These are phyloP conservation scores for Candida multigemmis DNA, from an alignment of 805 yeast species.

Conservation along the genomic window DNA sequence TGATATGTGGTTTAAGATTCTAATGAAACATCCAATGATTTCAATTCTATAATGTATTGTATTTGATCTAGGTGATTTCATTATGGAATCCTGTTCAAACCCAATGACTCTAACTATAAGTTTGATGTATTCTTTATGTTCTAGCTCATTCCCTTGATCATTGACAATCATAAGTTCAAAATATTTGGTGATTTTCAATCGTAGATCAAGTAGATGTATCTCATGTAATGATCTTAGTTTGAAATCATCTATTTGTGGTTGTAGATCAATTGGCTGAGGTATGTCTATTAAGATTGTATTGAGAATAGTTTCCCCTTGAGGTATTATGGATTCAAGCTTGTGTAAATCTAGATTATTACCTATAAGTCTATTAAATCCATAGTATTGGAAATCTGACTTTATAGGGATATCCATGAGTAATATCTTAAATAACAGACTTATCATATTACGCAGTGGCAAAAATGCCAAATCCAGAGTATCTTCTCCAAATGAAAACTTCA, in stretches of 20 bases:
- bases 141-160: conserved; percentile 14
- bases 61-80: conserved; percentile 36
- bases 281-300: conserved; percentile 11
- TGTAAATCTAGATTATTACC: conserved; percentile 41
- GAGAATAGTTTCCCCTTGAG: conserved; percentile 14
- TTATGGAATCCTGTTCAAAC: conserved; percentile 38
- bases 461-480: no score
- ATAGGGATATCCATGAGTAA: conserved; percentile 33
- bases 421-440: conserved; percentile 20
- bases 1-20: conserved; percentile 28
- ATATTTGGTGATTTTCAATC: conserved; percentile 36
- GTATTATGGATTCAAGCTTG: conserved; percentile 35
- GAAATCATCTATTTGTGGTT: conserved; percentile 3
- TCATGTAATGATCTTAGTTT: conserved; percentile 27
- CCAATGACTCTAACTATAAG: conserved; percentile 35
- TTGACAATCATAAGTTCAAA: conserved; percentile 36
- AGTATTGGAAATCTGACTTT: conserved; percentile 33
- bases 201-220: conserved; percentile 30
- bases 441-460: conserved; percentile 12
- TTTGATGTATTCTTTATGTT: conserved; percentile 29
- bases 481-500: conserved; percentile 32
- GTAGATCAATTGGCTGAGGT: conserved; percentile 17
- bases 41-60: conserved; percentile 25
- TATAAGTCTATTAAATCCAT: conserved; percentile 44
- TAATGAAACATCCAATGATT: conserved; percentile 31